A percentile compares a stretch with the other conserved stretches of the same genome.
Conservation (phyloP, 2,329 filamentous ascomycete species). For the Diplodia sapinea region DNA sequence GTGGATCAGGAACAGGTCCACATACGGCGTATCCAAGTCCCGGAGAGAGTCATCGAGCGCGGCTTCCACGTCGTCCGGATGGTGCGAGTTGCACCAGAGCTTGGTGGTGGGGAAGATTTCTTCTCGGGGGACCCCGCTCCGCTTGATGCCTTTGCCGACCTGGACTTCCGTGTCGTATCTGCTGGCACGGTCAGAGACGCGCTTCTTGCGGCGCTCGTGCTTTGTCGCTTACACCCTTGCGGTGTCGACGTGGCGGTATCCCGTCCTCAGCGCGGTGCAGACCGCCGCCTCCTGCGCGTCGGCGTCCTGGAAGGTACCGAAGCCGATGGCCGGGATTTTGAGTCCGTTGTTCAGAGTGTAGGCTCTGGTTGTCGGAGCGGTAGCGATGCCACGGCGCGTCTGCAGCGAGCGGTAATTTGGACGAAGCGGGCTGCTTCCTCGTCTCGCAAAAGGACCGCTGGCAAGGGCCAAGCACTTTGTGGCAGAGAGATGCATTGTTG, state of each 20-base stretch:
- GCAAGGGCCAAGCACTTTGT: neutral
- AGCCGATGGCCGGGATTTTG: conserved; percentile 36
- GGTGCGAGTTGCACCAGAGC: conserved; percentile 65
- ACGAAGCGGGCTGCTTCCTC: conserved; percentile 37
- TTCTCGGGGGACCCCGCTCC: conserved; percentile 66
- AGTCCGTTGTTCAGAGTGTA: conserved; percentile 26
- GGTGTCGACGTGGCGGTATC: conserved; percentile 48
- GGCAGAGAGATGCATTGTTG: neutral
- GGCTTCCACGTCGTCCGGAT: conserved; percentile 32
- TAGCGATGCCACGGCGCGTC: conserved; percentile 42
- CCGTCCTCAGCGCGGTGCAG: conserved; percentile 46
- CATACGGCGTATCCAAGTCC: conserved; percentile 48
- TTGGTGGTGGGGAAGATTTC: conserved; percentile 72
- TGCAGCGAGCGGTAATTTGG: conserved; percentile 32
- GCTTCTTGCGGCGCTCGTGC: too few species aligned
- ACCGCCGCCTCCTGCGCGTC: conserved; percentile 48
- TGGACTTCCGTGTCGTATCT: conserved; percentile 65
- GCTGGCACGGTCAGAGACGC: neutral
- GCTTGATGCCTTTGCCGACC: conserved; percentile 68
- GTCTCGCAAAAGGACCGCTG: neutral
- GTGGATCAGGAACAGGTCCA: conserved; percentile 51
- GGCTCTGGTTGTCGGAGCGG: conserved; percentile 39
- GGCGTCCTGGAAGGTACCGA: conserved; percentile 44
- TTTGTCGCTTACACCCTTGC: conserved; percentile 40
- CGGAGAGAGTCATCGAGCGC: neutral